Evolutionary conservation across 805 yeast species (phyloP).

Genomic region (Candida lessepsii): DNA sequence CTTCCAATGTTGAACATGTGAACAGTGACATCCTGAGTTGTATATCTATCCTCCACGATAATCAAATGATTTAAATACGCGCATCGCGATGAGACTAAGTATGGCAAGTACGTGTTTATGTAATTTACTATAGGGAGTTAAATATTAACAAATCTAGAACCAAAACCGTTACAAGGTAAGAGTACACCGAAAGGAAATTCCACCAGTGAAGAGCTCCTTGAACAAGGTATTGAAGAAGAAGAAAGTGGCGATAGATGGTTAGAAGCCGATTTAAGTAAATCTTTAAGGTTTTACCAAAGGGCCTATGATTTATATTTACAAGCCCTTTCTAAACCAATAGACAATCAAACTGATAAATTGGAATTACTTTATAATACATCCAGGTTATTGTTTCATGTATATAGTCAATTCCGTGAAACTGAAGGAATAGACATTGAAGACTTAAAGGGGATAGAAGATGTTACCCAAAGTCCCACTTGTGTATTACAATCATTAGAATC

Average conservation of each 20-base stretch:
- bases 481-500: constrained; percentile 38
- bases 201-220: constrained; percentile 44
- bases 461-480: constrained; percentile 15
- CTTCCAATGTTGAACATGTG: not conserved
- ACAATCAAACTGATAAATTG: not conserved
- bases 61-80: not conserved
- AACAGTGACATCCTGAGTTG: too few species aligned
- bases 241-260: constrained; percentile 79
- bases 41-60: too few species aligned
- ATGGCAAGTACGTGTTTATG: constrained; percentile 2
- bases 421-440: constrained; percentile 42
- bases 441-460: constrained; percentile 34
- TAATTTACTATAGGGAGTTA: not conserved
- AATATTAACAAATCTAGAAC: constrained; percentile 1
- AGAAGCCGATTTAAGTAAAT: constrained; percentile 61
- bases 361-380: constrained; percentile 62
- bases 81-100: constrained; percentile 3
- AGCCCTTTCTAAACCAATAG: constrained; percentile 8
- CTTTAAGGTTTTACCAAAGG: constrained; percentile 61
- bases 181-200: too few species aligned
- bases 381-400: constrained; percentile 58
- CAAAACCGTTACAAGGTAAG: not conserved
- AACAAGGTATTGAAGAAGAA: constrained; percentile 58
- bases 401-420: constrained; percentile 46
- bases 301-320: constrained; percentile 44